Evolutionary conservation across 1,284 basidiomycete species (phyloP), one percentile per base, ranked within the genome.

Genomic region (Tilletia horrida): DNA sequence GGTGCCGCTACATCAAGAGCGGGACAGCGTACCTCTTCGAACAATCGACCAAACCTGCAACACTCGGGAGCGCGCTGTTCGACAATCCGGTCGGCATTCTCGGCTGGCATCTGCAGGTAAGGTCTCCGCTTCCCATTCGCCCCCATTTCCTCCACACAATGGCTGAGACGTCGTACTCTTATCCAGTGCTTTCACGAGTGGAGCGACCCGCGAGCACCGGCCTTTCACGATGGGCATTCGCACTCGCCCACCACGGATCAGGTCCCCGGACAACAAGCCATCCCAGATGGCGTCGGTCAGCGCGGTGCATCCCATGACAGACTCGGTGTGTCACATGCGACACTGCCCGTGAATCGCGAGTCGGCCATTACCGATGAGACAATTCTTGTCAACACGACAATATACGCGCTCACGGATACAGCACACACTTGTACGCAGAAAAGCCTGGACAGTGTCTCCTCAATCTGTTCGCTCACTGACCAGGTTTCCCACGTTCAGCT

Each of bases 201-300:
- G 76, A 71, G 68, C n/a, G 76, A 77, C 43, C 74, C 74, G 4
- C 65, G 73, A 7, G 68, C 67, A n/a, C 71, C 76, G 16, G 73
- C 76, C 0, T 76, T 77, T 69, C 65, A 66, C 62, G 43, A 64
- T 25, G 57, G 48, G 0, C 52, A 71, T 23, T 55, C 48, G 2
- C 43, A 64, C 2, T 42, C 68, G 0, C 57, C 66, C 35, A 73
- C 70, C 6, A 35, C 55, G 13, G 55, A 40, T 29, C 55, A 31
- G 55, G 3, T 59, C 4, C 55, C 55, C 3, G 55, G 55, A 6
- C 8, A 23, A 2, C 13, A 29, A 25, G 16, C 6, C 27, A 21
- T 16, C 55, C 27, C 27, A 9, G 55, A 59, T 29, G 55, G 55
- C 14, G 55, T 59, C 8, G 55, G 55, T 14, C 9, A 21, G 16